Percentiles rank a stretch among this genome's conserved stretches.
Conservation (phyloP, 495 filamentous ascomycete species). For the Podospora fimiseda region DNA sequence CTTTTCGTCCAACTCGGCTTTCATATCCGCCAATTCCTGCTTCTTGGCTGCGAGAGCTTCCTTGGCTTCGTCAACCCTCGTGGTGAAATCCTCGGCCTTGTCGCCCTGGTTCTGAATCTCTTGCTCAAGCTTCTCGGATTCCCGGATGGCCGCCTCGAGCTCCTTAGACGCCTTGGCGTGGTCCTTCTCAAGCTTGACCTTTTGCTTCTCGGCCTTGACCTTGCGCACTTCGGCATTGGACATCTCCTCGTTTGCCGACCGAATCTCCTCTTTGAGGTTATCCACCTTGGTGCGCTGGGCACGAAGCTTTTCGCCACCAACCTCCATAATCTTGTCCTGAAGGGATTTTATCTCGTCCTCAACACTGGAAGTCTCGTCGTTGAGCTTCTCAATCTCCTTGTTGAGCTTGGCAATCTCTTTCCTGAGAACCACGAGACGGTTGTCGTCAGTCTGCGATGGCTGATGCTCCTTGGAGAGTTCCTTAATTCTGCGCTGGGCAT, state of each 20-base stretch:
- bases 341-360: conserved; percentile 87
- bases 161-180: conserved; percentile 68
- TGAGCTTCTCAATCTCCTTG: conserved; percentile 72
- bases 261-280: conserved; percentile 77
- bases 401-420: conserved; percentile 70
- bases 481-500: conserved; percentile 73
- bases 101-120: conserved; percentile 70
- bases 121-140: conserved; percentile 66
- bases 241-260: conserved; percentile 69
- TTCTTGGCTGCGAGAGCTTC: conserved; percentile 73
- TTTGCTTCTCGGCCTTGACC: conserved; percentile 88
- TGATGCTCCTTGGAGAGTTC: conserved; percentile 77
- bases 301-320: conserved; percentile 86
- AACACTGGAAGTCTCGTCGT: conserved; percentile 71
- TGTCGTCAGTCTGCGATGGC: conserved; percentile 71
- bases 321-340: conserved; percentile 96
- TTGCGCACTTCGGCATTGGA: conserved; percentile 77
- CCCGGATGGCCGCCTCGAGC: conserved; percentile 59
- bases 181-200: conserved; percentile 78
- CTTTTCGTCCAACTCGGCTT: conserved; percentile 80
- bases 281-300: conserved; percentile 93
- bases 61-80: conserved; percentile 79
- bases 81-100: conserved; percentile 63
- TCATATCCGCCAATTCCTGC: conserved; percentile 69
- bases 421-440: conserved; percentile 59